Conservation (phyloP, 164 flowering plant species). For the grape (Vitis vinifera) region DNA sequence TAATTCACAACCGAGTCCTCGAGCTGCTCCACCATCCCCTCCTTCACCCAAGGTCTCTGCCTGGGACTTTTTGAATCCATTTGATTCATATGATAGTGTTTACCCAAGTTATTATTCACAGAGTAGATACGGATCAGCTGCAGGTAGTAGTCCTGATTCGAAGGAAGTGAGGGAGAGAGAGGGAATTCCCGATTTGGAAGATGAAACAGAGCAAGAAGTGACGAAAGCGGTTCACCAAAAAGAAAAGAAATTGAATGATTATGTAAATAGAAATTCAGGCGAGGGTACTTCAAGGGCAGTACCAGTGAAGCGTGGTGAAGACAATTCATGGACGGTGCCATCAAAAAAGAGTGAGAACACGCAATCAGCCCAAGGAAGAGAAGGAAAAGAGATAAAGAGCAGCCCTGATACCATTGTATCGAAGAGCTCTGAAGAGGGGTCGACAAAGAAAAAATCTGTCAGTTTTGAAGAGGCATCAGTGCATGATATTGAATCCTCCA, state of each 20-base stretch:
- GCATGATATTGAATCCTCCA: slow-evolving; percentile 55
- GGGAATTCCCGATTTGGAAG: slow-evolving; percentile 97
- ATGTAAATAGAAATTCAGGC: slow-evolving; percentile 18
- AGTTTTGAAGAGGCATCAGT: slow-evolving; percentile 47
- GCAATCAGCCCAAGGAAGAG: not conserved
- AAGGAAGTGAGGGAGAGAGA: slow-evolving; percentile 85
- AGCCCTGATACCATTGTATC: slow-evolving; percentile 39
- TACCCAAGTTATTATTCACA: slow-evolving; percentile 31
- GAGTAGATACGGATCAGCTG: slow-evolving; percentile 42
- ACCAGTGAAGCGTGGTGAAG: slow-evolving; percentile 24
- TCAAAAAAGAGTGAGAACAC: slow-evolving; percentile 11
- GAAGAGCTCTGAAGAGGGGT: slow-evolving; percentile 44
- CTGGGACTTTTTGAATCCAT: slow-evolving; percentile 86
- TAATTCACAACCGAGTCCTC: slow-evolving; percentile 21
- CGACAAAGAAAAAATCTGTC: slow-evolving; percentile 52
- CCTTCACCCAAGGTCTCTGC: slow-evolving; percentile 71
- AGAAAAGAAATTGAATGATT: slow-evolving; percentile 27
- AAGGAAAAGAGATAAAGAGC: slow-evolving; percentile 24
- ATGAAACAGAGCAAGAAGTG: slow-evolving; percentile 62
- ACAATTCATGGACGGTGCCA: slow-evolving; percentile 10
- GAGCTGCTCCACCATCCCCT: slow-evolving; percentile 46
- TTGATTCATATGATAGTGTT: slow-evolving; percentile 40
- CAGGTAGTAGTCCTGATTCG: slow-evolving; percentile 78
- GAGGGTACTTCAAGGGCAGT: slow-evolving; percentile 43
- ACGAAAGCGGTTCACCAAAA: slow-evolving; percentile 26